Percentiles rank a stretch among this genome's conserved stretches.
These are phyloP conservation scores for Hygrocybe coccinea DNA, from an alignment of 768 basidiomycete genomes.

Conservation along the genomic window DNA sequence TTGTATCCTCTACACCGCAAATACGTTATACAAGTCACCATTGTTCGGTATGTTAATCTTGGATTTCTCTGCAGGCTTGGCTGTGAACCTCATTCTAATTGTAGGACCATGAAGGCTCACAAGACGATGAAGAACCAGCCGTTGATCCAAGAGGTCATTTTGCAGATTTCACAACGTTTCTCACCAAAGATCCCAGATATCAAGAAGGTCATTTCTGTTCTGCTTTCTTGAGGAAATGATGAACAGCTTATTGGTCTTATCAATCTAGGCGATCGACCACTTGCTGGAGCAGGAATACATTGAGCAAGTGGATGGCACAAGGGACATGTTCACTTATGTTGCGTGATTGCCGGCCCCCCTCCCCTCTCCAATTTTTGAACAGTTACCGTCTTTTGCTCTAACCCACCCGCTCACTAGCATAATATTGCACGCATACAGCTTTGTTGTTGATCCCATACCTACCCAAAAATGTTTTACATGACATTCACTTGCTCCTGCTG, in stretches of 20 bases:
- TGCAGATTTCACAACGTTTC: constrained; percentile 83
- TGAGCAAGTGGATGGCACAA: constrained; percentile 86
- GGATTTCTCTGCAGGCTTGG: neutral
- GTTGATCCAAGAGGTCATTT: constrained; percentile 84
- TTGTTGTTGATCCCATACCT: constrained; percentile 20
- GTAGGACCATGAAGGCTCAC: constrained; percentile 89
- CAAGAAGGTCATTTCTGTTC: constrained; percentile 69
- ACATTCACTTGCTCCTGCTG: too few relatives aligned
- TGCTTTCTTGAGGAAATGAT: neutral
- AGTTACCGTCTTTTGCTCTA: neutral
- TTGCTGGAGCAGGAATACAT: constrained; percentile 97
- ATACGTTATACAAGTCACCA: constrained; percentile 91
- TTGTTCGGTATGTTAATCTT: constrained; percentile 57
- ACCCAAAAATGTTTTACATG: constrained; percentile 25
- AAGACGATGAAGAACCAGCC: constrained; percentile 94
- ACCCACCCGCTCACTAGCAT: constrained; percentile 14
- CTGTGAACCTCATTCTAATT: neutral
- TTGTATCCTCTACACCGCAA: constrained; percentile 94
- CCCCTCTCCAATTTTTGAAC: constrained; percentile 5
- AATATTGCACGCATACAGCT: neutral
- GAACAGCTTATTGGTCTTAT: constrained; percentile 12
- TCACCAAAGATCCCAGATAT: constrained; percentile 93
- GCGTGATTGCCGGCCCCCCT: constrained; percentile 38
- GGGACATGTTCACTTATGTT: constrained; percentile 81
- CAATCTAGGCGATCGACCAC: constrained; percentile 73